A percentile compares a stretch with the other conserved stretches of the same genome.
These are phyloP conservation scores for Salvia hispanica DNA, from an alignment of 257 asterid genomes.

Conservation along the genomic window DNA sequence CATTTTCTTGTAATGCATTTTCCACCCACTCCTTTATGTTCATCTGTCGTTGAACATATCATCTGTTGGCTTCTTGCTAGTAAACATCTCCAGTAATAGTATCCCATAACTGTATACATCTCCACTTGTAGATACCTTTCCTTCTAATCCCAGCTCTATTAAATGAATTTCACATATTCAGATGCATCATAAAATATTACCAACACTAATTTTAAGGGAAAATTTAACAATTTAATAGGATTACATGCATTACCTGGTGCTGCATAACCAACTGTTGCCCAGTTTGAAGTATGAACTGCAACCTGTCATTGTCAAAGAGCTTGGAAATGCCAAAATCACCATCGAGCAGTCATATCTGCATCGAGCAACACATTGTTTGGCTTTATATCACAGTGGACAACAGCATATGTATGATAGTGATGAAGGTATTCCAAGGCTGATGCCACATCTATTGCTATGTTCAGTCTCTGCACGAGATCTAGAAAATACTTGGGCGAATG, in stretches of 20 bases:
- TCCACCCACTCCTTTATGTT: neutral
- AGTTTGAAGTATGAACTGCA: neutral
- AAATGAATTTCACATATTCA: no score
- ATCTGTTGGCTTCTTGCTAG: neutral
- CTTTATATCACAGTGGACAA: slow-evolving; percentile 10
- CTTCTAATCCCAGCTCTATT: neutral
- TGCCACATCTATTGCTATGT: slow-evolving; percentile 10
- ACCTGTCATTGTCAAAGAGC: neutral
- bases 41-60: neutral
- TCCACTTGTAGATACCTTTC: neutral
- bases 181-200: neutral
- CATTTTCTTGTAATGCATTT: neutral
- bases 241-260: neutral
- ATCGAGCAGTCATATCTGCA: neutral
- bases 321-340: slow-evolving; percentile 4
- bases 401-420: neutral
- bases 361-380: slow-evolving; percentile 17
- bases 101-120: neutral
- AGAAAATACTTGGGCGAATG: neutral
- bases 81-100: neutral
- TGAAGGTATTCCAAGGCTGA: neutral
- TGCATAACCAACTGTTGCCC: neutral
- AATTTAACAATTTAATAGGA: no score
- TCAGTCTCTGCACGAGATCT: neutral
- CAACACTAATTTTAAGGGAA: no score